Evolutionary conservation across 2,329 filamentous ascomycete species (phyloP).

Genomic region (Emmonsiellopsis sp.): DNA sequence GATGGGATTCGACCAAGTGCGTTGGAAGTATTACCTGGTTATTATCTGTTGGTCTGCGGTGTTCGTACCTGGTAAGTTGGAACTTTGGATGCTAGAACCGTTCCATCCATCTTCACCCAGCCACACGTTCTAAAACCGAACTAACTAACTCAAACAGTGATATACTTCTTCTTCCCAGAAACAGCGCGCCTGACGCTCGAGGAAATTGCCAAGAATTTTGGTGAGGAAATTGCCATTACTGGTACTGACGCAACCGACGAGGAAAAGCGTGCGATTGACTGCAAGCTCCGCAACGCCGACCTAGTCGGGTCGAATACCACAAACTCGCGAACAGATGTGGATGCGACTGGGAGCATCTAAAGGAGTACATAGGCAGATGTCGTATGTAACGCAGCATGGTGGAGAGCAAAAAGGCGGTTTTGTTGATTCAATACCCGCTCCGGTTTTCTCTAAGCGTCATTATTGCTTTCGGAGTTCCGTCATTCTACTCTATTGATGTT

Average conservation of each 20-base stretch:
- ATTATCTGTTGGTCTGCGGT: slow-evolving; percentile 37
- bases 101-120: background rate
- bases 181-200: slow-evolving; percentile 37
- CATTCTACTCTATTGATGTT: no score
- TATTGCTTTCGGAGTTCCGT: no score
- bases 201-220: slow-evolving; percentile 40
- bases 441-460: no score
- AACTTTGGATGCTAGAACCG: background rate
- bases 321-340: background rate
- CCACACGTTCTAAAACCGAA: background rate
- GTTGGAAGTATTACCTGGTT: slow-evolving; percentile 45
- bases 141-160: slow-evolving; percentile 17
- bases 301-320: background rate
- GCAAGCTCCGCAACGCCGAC: slow-evolving; percentile 1
- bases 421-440: no score
- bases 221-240: slow-evolving; percentile 43
- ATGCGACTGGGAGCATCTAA: background rate
- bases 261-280: slow-evolving; percentile 21
- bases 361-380: background rate
- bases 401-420: no score
- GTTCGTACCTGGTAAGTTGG: slow-evolving; percentile 29
- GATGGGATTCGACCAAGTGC: slow-evolving; percentile 35
- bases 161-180: slow-evolving; percentile 39
- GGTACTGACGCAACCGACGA: slow-evolving; percentile 37
- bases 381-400: no score